Percentiles rank a stretch among this genome's conserved stretches.
Conservation (phyloP, 495 filamentous ascomycete genomes). For the Parachaetomium inaequale region DNA sequence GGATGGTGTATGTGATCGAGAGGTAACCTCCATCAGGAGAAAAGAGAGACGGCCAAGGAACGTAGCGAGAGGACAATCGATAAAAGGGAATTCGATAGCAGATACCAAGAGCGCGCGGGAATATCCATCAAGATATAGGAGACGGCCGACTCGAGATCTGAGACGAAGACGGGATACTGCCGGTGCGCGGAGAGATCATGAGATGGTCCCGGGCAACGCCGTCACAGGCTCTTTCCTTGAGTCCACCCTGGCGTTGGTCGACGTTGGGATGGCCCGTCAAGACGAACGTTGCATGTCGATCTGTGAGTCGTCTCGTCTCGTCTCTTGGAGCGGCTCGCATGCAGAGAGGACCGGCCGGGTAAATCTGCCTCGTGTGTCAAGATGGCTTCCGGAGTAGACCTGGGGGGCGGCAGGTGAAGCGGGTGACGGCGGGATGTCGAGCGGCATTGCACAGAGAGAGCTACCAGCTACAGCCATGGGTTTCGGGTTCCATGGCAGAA, state of each 20-base stretch:
- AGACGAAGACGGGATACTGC: constrained; percentile 17
- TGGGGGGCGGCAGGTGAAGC: constrained; percentile 13
- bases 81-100: constrained; percentile 14
- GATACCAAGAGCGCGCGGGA: constrained; percentile 18
- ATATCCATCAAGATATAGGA: constrained; percentile 31
- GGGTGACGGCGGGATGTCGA: constrained; percentile 16
- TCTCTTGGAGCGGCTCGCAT: constrained; percentile 24
- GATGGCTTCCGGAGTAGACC: constrained; percentile 31
- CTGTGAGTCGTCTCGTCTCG: constrained; percentile 29
- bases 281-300: constrained; percentile 8
- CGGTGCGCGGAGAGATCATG: constrained; percentile 16
- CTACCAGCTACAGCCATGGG: constrained; percentile 13
- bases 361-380: constrained; percentile 40
- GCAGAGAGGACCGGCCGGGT: constrained; percentile 30
- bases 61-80: constrained; percentile 14
- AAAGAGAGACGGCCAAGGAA: constrained; percentile 2
- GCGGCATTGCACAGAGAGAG: constrained; percentile 22
- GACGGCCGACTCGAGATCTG: constrained; percentile 7
- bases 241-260: constrained; percentile 8
- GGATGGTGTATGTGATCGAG: constrained; percentile 17
- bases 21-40: constrained; percentile 22
- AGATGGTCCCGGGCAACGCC: constrained; percentile 19
- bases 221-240: constrained; percentile 16
- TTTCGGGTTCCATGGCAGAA: constrained; percentile 18
- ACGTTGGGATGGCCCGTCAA: constrained; percentile 17